Base-by-base conservation (phyloP, 31 red algal genomes). In the Odonthalia washingtoniensis region DNA sequence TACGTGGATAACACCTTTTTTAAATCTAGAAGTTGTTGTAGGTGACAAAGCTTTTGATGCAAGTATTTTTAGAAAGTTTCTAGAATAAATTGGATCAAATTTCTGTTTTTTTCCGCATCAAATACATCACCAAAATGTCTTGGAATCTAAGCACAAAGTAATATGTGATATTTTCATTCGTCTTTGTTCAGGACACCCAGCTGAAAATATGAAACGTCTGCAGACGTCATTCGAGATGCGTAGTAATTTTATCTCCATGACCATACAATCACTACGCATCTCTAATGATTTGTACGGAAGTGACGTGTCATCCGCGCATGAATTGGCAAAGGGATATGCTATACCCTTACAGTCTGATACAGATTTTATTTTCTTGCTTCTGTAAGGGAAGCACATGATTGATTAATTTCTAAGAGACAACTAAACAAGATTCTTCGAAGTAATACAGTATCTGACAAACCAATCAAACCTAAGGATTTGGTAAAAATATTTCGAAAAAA, bases 141-240 rank as follows among this genome's bases (percentile, higher is more conserved):
- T 82, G 9, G 78, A 82, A 34, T 82, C 53, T 9, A 82, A 82
- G 36, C 78, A 82, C 31, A 14, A 34, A 69, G 36, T 82, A 53
- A 68, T 64, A 18, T 0, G 78, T 70, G 61, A 82, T 31, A 21
- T 82, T 9, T 82, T 31, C 0, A 31, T 82, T 70, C 78, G 78
- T 6, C 78, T 82, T 32, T 27, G 36, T 24, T 12, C 24, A 0
- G 52, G 21, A 17, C 43, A 38, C 16, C 0, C 43, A 43, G 35
- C 37, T 77, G 17, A 45, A 43, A 77, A 38, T 44, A 0, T 14
- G 16, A 0, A 70, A 6, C 16, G 6, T 0, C 27, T 77, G 24
- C 16, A n/a, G n/a, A n/a, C n/a, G n/a, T n/a, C n/a, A n/a, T n/a
- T n/a, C n/a, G n/a, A n/a, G n/a, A n/a, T n/a, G n/a, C n/a, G n/a